These are phyloP conservation scores for Calycina herbarum DNA, from an alignment of 2,329 filamentous ascomycete genomes.

Conservation along the genomic window DNA sequence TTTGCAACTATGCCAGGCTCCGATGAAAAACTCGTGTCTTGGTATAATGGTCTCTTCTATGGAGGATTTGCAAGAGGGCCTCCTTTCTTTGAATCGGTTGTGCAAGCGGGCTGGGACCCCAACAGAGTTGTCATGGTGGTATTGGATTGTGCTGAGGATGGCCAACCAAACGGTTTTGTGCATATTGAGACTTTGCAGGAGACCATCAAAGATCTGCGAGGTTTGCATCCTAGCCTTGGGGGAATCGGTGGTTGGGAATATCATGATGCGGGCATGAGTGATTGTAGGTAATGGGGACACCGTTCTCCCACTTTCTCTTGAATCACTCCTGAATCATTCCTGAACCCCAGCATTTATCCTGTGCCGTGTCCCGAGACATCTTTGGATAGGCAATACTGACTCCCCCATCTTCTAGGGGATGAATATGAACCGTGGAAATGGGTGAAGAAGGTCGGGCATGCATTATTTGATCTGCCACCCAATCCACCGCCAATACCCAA, in stretches of 20 bases:
- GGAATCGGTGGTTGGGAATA: slow-evolving; percentile 95
- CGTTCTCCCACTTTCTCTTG: no score
- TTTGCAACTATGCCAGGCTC: slow-evolving; percentile 28
- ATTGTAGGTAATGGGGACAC: slow-evolving; percentile 43
- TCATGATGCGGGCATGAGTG: slow-evolving; percentile 66
- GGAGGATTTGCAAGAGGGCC: slow-evolving; percentile 59
- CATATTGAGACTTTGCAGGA: slow-evolving; percentile 53
- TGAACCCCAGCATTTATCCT: no score
- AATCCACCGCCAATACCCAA: background rate
- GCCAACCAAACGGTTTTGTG: slow-evolving; percentile 64
- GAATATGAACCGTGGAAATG: slow-evolving; percentile 68
- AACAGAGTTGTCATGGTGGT: slow-evolving; percentile 74
- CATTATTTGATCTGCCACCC: slow-evolving; percentile 19
- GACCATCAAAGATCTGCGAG: slow-evolving; percentile 55
- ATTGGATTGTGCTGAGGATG: slow-evolving; percentile 67
- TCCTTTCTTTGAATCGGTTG: slow-evolving; percentile 49
- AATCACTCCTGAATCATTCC: no score
- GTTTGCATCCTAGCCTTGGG: slow-evolving; percentile 52
- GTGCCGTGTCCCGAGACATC: no score
- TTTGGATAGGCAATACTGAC: no score
- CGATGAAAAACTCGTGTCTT: slow-evolving; percentile 54
- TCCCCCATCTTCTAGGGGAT: slow-evolving; percentile 36
- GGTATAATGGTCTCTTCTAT: slow-evolving; percentile 91
- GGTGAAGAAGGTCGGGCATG: slow-evolving; percentile 60
- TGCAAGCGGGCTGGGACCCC: slow-evolving; percentile 67